Base-by-base conservation (phyloP, 768 basidiomycete species). In the Tylopilus balloui region DNA sequence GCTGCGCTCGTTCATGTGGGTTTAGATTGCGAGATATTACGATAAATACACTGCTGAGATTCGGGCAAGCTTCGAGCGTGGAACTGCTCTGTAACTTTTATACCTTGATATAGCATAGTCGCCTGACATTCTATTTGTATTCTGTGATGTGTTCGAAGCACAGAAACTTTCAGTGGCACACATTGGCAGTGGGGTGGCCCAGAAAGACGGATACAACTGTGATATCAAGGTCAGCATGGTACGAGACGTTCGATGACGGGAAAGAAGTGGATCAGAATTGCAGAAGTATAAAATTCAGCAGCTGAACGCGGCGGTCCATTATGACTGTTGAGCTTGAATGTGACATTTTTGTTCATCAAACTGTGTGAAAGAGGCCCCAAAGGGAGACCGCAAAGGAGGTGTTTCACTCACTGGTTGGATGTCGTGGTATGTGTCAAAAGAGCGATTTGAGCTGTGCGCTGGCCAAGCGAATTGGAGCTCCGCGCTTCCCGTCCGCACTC, bases 31-130 rank as follows among this genome's bases (percentile, higher is more conserved):
- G 5, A 80, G 93, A 53, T 96, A 92, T 69, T 95, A 92, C 75
- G 90, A 95, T 79, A 93, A 95, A 63, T 96, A 97, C 63, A 99
- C 96, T 1, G 72, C 89, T 36, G 94, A 97, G 67, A 97, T 97
- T 55, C 84, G 93, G 42, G 92, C 91, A 20, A 97, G 92, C 69
- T 98, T 98, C 77, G 95, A 99, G 66, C 86, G 95, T 56, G 95
- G 95, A 45, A 95, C 94, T 8, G 93, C 94, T 25, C 70, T 97
- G 38, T 95, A 71, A 69, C n/a, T 29, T 41, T 3, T 57, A 51
- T 55, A 51, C 50, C 50, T 58, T 45, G 47, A 14, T 41, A 25
- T 27, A 41, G 32, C 15, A 3, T 2, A 44, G 2, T 25, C 2
- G 15, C 13, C 9, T 21, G 4, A 41, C 42, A 48, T 35, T 35